phyloP scores from a whole-genome alignment of 805 yeast species.

The Lipomyces starkeyi region DNA sequence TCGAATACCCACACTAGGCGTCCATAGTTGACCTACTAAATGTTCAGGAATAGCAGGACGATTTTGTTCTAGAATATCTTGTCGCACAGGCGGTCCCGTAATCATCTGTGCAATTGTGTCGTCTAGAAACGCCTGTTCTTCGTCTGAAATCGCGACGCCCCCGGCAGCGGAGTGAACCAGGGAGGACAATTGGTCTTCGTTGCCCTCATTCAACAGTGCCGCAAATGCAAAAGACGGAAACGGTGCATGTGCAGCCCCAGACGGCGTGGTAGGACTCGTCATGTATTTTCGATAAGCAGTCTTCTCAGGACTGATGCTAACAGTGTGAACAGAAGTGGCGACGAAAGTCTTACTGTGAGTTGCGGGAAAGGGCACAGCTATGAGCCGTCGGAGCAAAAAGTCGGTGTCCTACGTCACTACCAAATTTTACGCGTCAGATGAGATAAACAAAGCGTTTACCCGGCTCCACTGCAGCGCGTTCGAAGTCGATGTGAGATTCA shows the following conservation, averaged over 20 bases:
- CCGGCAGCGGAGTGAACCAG: background rate
- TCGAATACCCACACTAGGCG: slow-evolving; percentile 8
- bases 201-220: slow-evolving; percentile 20
- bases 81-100: background rate
- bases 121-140: slow-evolving; percentile 24
- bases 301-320: background rate
- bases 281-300: background rate
- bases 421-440: background rate
- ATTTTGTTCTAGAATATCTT: background rate
- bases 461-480: background rate
- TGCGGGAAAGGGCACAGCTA: slow-evolving; percentile 19
- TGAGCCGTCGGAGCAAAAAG: background rate
- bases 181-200: slow-evolving; percentile 3
- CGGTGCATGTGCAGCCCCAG: slow-evolving; percentile 15
- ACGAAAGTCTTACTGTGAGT: background rate
- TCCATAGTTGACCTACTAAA: slow-evolving; percentile 11
- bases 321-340: background rate
- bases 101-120: slow-evolving; percentile 22
- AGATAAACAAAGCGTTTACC: background rate
- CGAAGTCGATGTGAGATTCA: too few species aligned
- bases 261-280: background rate
- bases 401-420: background rate
- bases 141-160: slow-evolving; percentile 2
- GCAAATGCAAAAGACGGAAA: slow-evolving; percentile 35
- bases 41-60: slow-evolving; percentile 6